Evolutionary conservation across 2,329 filamentous ascomycete species (phyloP), one percentile per base, ranked within the genome.

Genomic region (Sporothrix brasiliensis): DNA sequence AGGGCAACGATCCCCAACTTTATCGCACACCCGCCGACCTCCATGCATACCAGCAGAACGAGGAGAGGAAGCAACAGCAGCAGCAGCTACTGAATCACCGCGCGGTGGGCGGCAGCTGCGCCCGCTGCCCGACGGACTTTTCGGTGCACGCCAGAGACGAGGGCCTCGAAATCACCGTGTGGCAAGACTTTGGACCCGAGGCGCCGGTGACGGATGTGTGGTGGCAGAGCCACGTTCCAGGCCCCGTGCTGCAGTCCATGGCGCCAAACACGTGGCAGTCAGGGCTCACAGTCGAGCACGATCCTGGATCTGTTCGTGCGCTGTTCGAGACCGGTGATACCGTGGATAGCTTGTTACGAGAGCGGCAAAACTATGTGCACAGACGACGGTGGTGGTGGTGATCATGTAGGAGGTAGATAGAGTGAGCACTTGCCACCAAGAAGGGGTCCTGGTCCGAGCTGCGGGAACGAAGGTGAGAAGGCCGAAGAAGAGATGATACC

Each of bases 81-180:
- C 30, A 34, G 30, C 30, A 34, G 30, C 30, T 4, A 6, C 30
- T 4, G 41, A 7, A 19, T 19, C 9, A 21, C 3, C 16, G 16
- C 16, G 58, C 24, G n/a, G 11, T 63, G n/a, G 34, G 39, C 11
- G 41, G 34, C 1, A 63, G 58, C 58, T 63, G 58, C 21, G 6
- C 30, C 58, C 58, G 58, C n/a, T 63, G 58, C 41, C 58, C 58
- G 41, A 63, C 58, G 34, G 58, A 63, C 21, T 63, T 63, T 49
- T 21, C 21, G 10, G 58, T 49, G 6, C 56, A n/a, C 2, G 21
- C 34, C 16, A 16, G 4, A 1, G 34, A 60, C 34, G 39, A 19
- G 39, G 13, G 27, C 13, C n/a, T 63, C 21, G 39, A 27, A 3
- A 44, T 63, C 7, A 63, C 58, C 21, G 58, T 49, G 9, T 63